Evolutionary conservation across 768 basidiomycete species (phyloP).

Genomic region (Imleria badia): DNA sequence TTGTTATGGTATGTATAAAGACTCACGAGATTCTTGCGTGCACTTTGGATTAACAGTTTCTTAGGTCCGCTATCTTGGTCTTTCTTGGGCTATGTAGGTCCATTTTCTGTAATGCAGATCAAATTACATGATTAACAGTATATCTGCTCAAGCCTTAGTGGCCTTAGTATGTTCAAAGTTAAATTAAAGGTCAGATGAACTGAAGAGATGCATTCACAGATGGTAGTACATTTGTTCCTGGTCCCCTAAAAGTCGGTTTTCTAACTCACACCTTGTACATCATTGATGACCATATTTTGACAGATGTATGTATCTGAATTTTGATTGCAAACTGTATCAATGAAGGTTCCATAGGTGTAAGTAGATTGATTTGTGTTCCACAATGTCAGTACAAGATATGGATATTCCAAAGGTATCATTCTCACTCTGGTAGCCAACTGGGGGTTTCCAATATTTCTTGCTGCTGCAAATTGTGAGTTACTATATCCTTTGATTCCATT

Average conservation of each 20-base stretch:
- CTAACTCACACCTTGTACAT: not conserved
- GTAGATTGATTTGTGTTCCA: not conserved
- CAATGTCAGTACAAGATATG: not conserved
- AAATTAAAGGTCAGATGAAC: not conserved
- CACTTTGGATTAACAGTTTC: not conserved
- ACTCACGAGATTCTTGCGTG: not conserved
- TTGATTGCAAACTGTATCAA: not conserved
- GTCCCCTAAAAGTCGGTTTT: not conserved
- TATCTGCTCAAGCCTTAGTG: not conserved
- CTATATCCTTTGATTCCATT: not conserved
- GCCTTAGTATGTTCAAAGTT: not conserved
- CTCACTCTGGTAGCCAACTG: not conserved
- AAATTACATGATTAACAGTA: not conserved
- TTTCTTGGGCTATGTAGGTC: conserved; percentile 1
- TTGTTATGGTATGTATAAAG: not conserved
- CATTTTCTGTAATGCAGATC: too few relatives aligned
- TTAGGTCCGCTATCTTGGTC: not conserved
- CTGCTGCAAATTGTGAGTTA: not conserved
- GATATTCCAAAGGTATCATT: not conserved
- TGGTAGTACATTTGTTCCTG: not conserved
- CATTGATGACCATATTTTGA: not conserved
- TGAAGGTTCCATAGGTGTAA: not conserved
- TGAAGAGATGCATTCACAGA: not conserved
- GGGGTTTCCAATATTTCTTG: not conserved
- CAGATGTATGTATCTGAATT: not conserved